Percentiles rank a stretch among this genome's conserved stretches.
Conservation (phyloP, 352 stramenopile species). For the Globisporangium megalacanthum region DNA sequence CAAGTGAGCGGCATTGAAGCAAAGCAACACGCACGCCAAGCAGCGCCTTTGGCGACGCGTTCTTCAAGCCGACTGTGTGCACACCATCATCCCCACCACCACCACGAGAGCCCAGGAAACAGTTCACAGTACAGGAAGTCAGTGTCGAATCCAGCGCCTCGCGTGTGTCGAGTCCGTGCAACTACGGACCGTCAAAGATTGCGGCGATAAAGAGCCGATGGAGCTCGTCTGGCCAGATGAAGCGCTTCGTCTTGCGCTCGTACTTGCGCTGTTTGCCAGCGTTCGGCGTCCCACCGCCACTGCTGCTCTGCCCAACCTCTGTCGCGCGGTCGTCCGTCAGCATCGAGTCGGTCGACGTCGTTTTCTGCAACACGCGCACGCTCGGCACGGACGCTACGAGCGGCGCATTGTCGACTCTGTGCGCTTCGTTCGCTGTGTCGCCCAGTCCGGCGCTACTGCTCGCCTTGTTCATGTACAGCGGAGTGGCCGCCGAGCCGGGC, state of each 20-base stretch:
- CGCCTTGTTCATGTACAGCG: slow-evolving; percentile 12
- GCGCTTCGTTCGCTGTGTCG: background rate
- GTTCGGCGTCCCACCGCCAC: slow-evolving; percentile 16
- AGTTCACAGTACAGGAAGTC: too few relatives aligned
- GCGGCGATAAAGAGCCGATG: slow-evolving; percentile 84
- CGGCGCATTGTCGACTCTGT: slow-evolving; percentile 1
- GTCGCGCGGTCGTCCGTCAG: slow-evolving; percentile 7
- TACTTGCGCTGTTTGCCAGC: slow-evolving; percentile 69
- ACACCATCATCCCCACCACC: too few relatives aligned
- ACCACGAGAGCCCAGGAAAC: too few relatives aligned
- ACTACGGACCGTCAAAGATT: slow-evolving; percentile 75
- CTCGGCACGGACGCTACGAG: background rate
- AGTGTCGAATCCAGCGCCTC: background rate
- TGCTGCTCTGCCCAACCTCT: slow-evolving; percentile 11
- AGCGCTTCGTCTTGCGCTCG: slow-evolving; percentile 84
- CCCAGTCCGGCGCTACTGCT: background rate
- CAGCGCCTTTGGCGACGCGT: slow-evolving; percentile 80
- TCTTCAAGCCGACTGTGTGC: slow-evolving; percentile 74
- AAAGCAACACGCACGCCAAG: slow-evolving; percentile 37
- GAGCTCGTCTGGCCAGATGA: slow-evolving; percentile 85
- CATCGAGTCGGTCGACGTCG: slow-evolving; percentile 19
- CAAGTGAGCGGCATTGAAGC: background rate
- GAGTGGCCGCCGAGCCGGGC: slow-evolving; percentile 1
- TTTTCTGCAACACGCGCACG: slow-evolving; percentile 11
- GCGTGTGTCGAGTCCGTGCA: background rate